A percentile compares a stretch with the other conserved stretches of the same genome.
Conservation (phyloP, 768 basidiomycete genomes). For the Lentinula guzmanii region DNA sequence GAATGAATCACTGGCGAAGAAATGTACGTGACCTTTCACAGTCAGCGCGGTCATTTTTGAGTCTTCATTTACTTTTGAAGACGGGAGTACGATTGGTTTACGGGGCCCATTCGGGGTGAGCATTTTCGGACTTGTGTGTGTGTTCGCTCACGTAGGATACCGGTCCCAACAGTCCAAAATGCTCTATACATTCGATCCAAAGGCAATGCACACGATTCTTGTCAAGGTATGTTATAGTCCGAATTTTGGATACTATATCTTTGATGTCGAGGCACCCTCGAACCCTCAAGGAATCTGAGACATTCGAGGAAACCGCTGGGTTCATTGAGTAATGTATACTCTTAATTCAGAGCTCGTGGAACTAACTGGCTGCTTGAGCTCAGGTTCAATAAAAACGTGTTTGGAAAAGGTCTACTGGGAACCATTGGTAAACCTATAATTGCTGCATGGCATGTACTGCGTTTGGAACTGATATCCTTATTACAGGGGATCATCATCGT, state of each 20-base stretch:
- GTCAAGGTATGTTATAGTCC: background rate
- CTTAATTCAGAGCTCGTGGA: too few relatives aligned
- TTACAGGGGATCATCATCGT: constrained; percentile 16
- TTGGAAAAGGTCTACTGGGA: background rate
- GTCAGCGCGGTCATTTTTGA: too few relatives aligned
- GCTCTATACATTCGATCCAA: background rate
- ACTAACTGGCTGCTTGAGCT: background rate
- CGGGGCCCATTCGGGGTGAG: background rate
- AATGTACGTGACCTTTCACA: background rate
- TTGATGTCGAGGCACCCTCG: background rate
- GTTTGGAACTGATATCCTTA: background rate
- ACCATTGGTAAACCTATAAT: background rate
- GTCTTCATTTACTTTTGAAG: background rate
- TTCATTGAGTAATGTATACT: background rate
- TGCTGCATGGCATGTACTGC: constrained; percentile 1
- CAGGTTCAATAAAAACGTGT: background rate
- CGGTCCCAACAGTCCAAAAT: background rate
- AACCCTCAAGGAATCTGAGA: background rate
- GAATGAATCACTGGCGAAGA: background rate
- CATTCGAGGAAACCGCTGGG: background rate
- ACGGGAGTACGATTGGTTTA: background rate
- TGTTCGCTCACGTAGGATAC: background rate
- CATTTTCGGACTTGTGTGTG: background rate
- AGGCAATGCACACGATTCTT: constrained; percentile 1
- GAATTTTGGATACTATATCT: too few relatives aligned